phyloP scores from a whole-genome alignment of 441 rosid genomes.

The Arabidopsis lyrata region DNA sequence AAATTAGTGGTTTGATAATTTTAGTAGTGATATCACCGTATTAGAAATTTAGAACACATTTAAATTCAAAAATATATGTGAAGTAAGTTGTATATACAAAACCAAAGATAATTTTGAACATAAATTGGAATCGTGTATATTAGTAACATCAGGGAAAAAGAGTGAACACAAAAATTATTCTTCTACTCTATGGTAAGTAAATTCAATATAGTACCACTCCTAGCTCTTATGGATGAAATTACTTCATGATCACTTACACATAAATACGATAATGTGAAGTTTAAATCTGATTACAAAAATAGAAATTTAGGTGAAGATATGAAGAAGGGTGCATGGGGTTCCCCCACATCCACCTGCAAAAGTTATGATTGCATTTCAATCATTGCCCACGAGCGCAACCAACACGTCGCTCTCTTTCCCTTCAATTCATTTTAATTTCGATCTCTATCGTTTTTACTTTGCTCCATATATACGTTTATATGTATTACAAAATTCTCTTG shows the following conservation, averaged over 20 bases:
- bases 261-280: not conserved
- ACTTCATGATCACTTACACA: conserved; percentile 6
- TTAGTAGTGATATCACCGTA: too few relatives aligned
- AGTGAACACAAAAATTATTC: not conserved
- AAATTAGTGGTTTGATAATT: not conserved
- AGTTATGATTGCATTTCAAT: conserved; percentile 43
- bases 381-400: conserved; percentile 47
- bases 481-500: conserved; percentile 19
- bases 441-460: conserved; percentile 26
- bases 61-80: not conserved
- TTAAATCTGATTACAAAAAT: conserved; percentile 7
- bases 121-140: not conserved
- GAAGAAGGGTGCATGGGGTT: conserved; percentile 38
- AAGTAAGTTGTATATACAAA: conserved; percentile 5
- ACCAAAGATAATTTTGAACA: not conserved
- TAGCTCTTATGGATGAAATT: not conserved
- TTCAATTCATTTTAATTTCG: conserved; percentile 22
- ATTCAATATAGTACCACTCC: not conserved
- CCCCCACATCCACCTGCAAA: conserved; percentile 46
- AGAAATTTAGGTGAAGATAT: conserved; percentile 38
- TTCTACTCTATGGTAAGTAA: not conserved
- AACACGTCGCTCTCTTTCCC: conserved; percentile 32
- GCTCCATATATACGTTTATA: conserved; percentile 26
- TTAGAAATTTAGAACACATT: too few relatives aligned
- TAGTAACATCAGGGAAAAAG: not conserved